Evolutionary conservation across 306 rosid species (phyloP).

Genomic region (Spatholobus suberectus): DNA sequence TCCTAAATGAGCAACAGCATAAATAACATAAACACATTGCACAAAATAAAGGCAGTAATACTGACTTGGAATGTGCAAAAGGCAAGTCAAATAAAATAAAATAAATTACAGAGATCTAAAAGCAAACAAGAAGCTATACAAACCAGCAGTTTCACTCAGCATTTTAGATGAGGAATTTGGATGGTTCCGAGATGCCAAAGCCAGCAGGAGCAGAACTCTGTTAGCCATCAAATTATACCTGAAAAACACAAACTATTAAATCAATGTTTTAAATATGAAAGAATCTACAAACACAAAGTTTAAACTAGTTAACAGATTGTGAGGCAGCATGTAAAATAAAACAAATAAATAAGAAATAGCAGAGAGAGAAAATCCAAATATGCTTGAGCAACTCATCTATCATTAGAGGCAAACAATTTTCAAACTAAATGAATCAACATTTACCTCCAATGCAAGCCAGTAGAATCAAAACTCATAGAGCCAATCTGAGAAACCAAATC

Average conservation of each 20-base stretch:
- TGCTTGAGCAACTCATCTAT: slow-evolving; percentile 37
- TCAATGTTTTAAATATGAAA: slow-evolving; percentile 30
- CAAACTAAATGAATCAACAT: slow-evolving; percentile 35
- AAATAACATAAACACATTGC: slow-evolving; percentile 27
- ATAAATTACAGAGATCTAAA: slow-evolving; percentile 12
- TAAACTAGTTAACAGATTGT: slow-evolving; percentile 26
- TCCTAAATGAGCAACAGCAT: slow-evolving; percentile 58
- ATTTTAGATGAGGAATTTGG: slow-evolving; percentile 80
- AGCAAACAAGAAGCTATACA: slow-evolving; percentile 42
- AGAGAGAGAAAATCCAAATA: slow-evolving; percentile 19
- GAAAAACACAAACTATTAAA: slow-evolving; percentile 32
- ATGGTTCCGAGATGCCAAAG: slow-evolving; percentile 91
- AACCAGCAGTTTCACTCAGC: slow-evolving; percentile 93
- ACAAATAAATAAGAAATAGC: slow-evolving; percentile 9
- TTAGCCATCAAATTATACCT: slow-evolving; percentile 99
- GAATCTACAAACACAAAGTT: slow-evolving; percentile 30
- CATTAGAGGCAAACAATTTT: slow-evolving; percentile 34
- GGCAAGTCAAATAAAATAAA: not conserved
- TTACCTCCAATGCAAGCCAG: slow-evolving; percentile 98
- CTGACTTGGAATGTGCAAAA: slow-evolving; percentile 7
- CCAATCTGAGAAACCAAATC: slow-evolving; percentile 91
- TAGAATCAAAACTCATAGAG: slow-evolving; percentile 92
- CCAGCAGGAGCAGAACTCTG: slow-evolving; percentile 86
- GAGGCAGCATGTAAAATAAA: slow-evolving; percentile 28
- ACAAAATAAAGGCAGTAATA: not conserved